Base-by-base conservation (phyloP, 192 early-diverging fungal species). In the Pecoramyces ruminantium region DNA sequence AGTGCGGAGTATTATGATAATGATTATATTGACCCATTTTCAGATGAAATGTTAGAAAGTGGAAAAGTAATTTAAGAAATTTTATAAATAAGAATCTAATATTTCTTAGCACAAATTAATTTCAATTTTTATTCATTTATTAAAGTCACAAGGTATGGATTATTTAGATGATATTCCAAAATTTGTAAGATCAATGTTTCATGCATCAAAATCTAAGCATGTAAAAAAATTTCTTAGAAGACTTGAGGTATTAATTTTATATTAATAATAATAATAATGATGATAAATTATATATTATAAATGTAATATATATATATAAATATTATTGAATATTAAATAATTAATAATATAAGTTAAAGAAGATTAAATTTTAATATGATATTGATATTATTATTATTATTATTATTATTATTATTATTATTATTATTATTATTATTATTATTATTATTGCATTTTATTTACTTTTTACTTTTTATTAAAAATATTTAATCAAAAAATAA, bases 11-110 rank as follows among this genome's bases (percentile, higher is more conserved):
- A 77, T 78, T 82, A 30, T 38, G 89, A 88, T 30, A 85, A 86
- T 34, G 88, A 87, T 16, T 87, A 89, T 15, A 87, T 90, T 14
- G 89, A 90, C 9, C 86, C 87, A 16, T 89, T 89, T 27, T 84
- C 89, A 78, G 88, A 87, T 40, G 89, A 88, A 8, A 88, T 89
- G 67, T 51, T 85, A 11, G 29, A 81, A 25, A 78, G 80, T 51
- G 17, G 77, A 51, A 34, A 58, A 81, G 78, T 30, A 27, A 29
- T 2, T 28, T 58, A 78, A 29, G 28, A 17, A 25, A 6, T 77
- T 58, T 30, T 14, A 28, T n/a, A n/a, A n/a, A n/a, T n/a, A n/a
- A n/a, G n/a, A n/a, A n/a, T n/a, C n/a, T n/a, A n/a, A n/a, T n/a
- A n/a, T n/a, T n/a, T n/a, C n/a, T n/a, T n/a, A n/a, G n/a, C n/a